Base-by-base conservation (phyloP, 2,329 filamentous ascomycete genomes). In the Aspergillus sp. region DNA sequence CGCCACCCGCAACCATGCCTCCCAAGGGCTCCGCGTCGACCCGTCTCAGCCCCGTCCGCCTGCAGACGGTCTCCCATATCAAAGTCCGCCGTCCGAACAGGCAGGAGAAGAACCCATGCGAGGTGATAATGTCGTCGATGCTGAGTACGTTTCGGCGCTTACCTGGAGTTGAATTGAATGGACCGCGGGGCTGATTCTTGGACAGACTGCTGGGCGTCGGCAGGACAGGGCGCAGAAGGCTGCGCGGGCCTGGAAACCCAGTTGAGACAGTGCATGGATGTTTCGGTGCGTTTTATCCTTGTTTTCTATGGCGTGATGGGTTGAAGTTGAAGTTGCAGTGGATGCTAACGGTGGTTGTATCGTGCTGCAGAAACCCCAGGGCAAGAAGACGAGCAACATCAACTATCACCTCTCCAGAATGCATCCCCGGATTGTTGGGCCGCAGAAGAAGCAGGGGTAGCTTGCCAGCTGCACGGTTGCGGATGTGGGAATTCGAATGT, bases 381-480 rank as follows among this genome's bases (percentile, higher is more conserved):
- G 64, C 34, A 58, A 63, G 43, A 74, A 75, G 56, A 85, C 80
- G 67, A 89, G 78, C 59, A 77, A 74, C 43, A 86, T 96, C 74
- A 96, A 96, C 66, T 88, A 88, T 69, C 88, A 95, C 58, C 68
- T 96, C 26, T 74, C 75, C 45, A 76, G 91, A 51, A 74, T 83
- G 67, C 82, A 81, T 49, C 76, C 78, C 10, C 76, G 80, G 57
- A 68, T 93, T 68, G 74, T 80, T 64, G 72, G 80, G 52, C 72
- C 78, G 44, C 67, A 78, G 73, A 75, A 88, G 63, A 72, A 70
- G 60, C 74, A 79, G n/a, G n/a, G n/a, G n/a, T n/a, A n/a, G n/a
- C n/a, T n/a, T n/a, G n/a, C n/a, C n/a, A n/a, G n/a, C n/a, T n/a
- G n/a, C n/a, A n/a, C n/a, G n/a, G n/a, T n/a, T n/a, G n/a, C n/a